Conservation (phyloP, 1,284 basidiomycete genomes). For the Hortiboletus rubellus region DNA sequence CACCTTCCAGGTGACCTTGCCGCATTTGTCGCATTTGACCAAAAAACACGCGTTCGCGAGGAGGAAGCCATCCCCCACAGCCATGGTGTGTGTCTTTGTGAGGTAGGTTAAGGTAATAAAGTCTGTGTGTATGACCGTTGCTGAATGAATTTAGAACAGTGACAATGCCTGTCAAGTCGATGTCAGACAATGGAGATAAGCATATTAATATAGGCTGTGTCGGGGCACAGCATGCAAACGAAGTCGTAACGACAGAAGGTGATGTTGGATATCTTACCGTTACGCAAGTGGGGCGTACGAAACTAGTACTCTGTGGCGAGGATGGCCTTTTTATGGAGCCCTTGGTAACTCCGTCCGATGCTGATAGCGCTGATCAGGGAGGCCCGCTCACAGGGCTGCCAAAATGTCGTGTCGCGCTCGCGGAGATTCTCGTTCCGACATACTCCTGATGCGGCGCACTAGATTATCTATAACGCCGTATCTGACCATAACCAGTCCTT, state of each 20-base stretch:
- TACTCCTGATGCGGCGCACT: background rate
- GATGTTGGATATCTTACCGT: conserved; percentile 13
- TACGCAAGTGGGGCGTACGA: background rate
- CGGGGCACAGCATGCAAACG: background rate
- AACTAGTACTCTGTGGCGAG: background rate
- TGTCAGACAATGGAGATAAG: conserved; percentile 6
- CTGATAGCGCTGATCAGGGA: conserved; percentile 1
- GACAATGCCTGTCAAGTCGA: conserved; percentile 15
- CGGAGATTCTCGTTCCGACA: conserved; percentile 5
- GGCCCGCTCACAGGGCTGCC: background rate
- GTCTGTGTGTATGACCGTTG: conserved; percentile 18
- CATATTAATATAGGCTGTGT: background rate
- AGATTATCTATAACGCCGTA: conserved; percentile 3
- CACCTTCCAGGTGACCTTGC: conserved; percentile 76
- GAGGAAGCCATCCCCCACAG: conserved; percentile 22
- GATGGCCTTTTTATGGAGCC: conserved; percentile 11
- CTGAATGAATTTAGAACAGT: conserved; percentile 15
- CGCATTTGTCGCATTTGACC: conserved; percentile 61
- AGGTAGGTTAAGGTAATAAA: conserved; percentile 39
- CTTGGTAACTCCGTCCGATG: background rate
- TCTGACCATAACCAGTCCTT: conserved; percentile 11
- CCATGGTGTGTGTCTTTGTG: conserved; percentile 26
- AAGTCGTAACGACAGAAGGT: conserved; percentile 10
- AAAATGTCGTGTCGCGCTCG: background rate
- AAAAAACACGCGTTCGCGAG: conserved; percentile 57